These are phyloP conservation scores for Botryosphaeria dothidea DNA, from an alignment of 2,329 filamentous ascomycete genomes.

Conservation along the genomic window DNA sequence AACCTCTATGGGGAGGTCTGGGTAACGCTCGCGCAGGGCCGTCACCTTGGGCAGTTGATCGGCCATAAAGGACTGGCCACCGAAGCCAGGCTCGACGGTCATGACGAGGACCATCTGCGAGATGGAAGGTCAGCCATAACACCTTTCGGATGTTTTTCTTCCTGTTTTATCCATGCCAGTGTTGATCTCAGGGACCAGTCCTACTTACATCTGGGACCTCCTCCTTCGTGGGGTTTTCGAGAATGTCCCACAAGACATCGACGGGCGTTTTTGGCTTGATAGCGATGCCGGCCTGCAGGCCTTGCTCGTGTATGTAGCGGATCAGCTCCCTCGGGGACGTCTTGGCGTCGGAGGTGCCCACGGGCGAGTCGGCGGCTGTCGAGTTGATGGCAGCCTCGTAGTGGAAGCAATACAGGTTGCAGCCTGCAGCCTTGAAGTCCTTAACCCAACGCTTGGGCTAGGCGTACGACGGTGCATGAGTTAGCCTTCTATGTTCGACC, in stretches of 20 bases:
- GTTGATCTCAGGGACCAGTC: too few species aligned
- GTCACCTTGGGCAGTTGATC: constrained; percentile 92
- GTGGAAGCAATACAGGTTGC: constrained; percentile 99
- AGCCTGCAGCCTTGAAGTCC: constrained; percentile 90
- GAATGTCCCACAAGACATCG: constrained; percentile 87
- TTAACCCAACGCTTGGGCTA: constrained; percentile 98
- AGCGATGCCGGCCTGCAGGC: constrained; percentile 88
- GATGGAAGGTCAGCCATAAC: too few species aligned
- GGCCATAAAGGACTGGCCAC: constrained; percentile 98
- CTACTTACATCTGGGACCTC: constrained; percentile 88
- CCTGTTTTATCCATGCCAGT: background rate
- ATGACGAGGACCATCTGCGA: constrained; percentile 94
- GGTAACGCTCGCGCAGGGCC: constrained; percentile 79
- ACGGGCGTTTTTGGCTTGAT: constrained; percentile 92
- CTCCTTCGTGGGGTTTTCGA: constrained; percentile 69
- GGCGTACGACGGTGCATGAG: background rate
- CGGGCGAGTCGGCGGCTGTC: constrained; percentile 78
- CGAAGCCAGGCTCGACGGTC: constrained; percentile 97
- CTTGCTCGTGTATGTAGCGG: constrained; percentile 83
- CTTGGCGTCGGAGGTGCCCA: constrained; percentile 65
- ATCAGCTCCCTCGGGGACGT: constrained; percentile 86
- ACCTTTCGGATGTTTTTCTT: background rate
- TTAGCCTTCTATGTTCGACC: background rate
- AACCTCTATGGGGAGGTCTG: constrained; percentile 93
- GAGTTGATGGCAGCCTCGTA: constrained; percentile 90